These are phyloP conservation scores for Lepidium africanum DNA, from an alignment of 345 rosid species.

Conservation along the genomic window DNA sequence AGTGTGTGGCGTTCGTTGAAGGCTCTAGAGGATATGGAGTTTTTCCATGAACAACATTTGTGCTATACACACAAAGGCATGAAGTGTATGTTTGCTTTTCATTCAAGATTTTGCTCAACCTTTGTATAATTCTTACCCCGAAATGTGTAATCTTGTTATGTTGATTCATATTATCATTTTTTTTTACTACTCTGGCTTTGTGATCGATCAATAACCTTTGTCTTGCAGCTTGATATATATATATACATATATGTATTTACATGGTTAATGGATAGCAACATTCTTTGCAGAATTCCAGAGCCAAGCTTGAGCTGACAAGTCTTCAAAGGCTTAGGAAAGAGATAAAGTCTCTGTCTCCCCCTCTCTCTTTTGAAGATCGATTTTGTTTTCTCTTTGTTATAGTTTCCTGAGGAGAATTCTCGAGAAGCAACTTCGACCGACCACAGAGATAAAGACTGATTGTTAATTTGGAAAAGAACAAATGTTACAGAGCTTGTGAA, in stretches of 20 bases:
- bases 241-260: not conserved
- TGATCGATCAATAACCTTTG: not conserved
- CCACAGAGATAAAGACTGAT: not conserved
- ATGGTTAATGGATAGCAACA: conserved; percentile 1
- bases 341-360: too few relatives aligned
- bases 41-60: conserved; percentile 7
- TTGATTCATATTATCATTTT: conserved; percentile 5
- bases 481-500: conserved; percentile 10
- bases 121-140: conserved; percentile 18
- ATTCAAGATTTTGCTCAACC: conserved; percentile 12
- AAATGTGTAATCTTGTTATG: conserved; percentile 14
- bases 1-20: conserved; percentile 20
- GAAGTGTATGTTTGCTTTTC: conserved; percentile 25
- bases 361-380: too few relatives aligned
- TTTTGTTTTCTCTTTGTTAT: not conserved
- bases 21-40: conserved; percentile 11
- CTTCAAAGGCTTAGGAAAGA: not conserved
- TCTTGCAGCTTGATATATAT: not conserved
- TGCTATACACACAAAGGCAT: conserved; percentile 12
- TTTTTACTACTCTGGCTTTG: not conserved
- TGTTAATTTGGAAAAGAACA: not conserved
- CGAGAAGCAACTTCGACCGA: not conserved
- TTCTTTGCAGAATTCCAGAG: conserved; percentile 21
- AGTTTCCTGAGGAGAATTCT: not conserved
- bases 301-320: conserved; percentile 9